These are phyloP conservation scores for Plasmodium coatneyi DNA, from an alignment of 169 alveolate species.

Conservation along the genomic window DNA sequence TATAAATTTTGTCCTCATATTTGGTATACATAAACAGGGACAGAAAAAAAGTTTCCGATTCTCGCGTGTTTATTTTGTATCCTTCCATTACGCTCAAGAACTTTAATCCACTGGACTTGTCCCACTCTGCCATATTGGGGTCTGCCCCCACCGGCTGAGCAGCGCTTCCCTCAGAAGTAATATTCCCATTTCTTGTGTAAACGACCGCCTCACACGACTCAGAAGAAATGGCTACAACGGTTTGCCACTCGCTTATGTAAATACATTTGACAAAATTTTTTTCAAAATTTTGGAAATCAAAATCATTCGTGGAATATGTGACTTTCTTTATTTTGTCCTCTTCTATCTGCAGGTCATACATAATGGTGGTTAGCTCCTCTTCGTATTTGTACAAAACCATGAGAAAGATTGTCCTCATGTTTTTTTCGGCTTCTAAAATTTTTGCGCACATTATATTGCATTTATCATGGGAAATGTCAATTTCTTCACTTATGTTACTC, in stretches of 20 bases:
- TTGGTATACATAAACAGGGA: conserved; percentile 66
- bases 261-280: conserved; percentile 6
- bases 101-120: conserved; percentile 14
- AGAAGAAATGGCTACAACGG: conserved; percentile 36
- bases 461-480: conserved; percentile 11
- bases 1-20: conserved; percentile 69
- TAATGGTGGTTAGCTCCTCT: conserved; percentile 49
- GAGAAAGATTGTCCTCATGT: conserved; percentile 36
- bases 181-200: conserved; percentile 27
- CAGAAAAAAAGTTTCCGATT: conserved; percentile 43
- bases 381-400: conserved; percentile 47
- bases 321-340: conserved; percentile 50
- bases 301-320: conserved; percentile 67
- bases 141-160: background rate
- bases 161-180: background rate
- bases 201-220: conserved; percentile 60
- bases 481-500: conserved; percentile 21
- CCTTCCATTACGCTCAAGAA: conserved; percentile 71
- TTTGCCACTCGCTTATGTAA: conserved; percentile 69
- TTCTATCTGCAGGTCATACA: conserved; percentile 58
- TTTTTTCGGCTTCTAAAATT: conserved; percentile 29
- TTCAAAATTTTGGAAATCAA: conserved; percentile 57
- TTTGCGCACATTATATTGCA: conserved; percentile 69
- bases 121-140: background rate
- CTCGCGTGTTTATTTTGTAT: conserved; percentile 70